Percentiles rank a stretch among this genome's conserved stretches.
Evolutionary conservation across 106 monocot species (phyloP).

Genomic region (Ottelia alismoides): DNA sequence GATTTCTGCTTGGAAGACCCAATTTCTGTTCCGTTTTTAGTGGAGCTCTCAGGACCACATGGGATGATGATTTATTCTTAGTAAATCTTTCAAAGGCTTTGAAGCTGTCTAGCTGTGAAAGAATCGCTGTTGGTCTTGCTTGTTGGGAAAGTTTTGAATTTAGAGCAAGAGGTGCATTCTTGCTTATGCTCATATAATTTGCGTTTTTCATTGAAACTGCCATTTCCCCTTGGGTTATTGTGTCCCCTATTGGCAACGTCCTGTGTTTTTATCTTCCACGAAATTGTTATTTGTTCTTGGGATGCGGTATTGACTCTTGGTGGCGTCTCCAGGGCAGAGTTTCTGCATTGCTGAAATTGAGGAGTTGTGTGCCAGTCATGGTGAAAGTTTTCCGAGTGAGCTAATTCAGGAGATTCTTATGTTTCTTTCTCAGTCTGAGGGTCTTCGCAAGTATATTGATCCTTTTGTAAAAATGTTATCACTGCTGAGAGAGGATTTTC

Average conservation of each 20-base stretch:
- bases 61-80: constrained; percentile 33
- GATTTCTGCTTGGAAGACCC: constrained; percentile 51
- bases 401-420: constrained; percentile 64
- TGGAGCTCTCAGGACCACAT: constrained; percentile 35
- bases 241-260: too few species aligned
- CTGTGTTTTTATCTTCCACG: too few species aligned
- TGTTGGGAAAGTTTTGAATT: constrained; percentile 54
- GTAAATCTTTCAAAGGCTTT: constrained; percentile 46
- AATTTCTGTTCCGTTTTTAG: constrained; percentile 68
- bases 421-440: constrained; percentile 65
- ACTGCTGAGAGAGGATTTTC: constrained; percentile 35
- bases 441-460: constrained; percentile 67
- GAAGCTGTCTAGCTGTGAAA: constrained; percentile 52
- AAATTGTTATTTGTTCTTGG: too few species aligned
- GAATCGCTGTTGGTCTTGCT: constrained; percentile 70
- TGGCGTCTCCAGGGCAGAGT: constrained; percentile 44
- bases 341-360: constrained; percentile 76
- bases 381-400: constrained; percentile 19
- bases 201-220: too few species aligned
- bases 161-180: constrained; percentile 62
- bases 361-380: constrained; percentile 39
- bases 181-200: too few species aligned
- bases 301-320: not conserved
- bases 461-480: constrained; percentile 68
- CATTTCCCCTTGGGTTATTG: too few species aligned